Percentiles rank a stretch among this genome's conserved stretches.
phyloP scores from a whole-genome alignment of 352 stramenopile genomes.

The Saprolegnia parasitica region DNA sequence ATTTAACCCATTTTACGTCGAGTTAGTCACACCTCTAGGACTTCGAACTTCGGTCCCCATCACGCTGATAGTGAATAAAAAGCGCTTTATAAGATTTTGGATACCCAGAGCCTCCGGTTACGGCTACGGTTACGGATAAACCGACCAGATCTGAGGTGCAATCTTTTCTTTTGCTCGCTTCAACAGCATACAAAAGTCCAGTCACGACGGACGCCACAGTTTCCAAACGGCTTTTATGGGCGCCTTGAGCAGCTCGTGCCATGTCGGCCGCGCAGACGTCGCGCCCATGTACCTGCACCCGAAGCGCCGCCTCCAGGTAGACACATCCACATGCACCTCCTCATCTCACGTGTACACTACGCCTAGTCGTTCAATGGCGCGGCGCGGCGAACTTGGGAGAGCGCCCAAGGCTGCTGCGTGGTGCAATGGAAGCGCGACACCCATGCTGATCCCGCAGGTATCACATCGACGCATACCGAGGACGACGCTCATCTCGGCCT shows the following conservation, averaged over 20 bases:
- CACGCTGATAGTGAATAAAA: too few species aligned
- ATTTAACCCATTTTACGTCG: too few species aligned
- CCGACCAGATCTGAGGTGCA: neutral
- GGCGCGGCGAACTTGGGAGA: slow-evolving; percentile 3
- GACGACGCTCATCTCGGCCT: neutral
- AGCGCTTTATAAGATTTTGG: too few species aligned
- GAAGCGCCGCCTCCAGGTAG: slow-evolving; percentile 10
- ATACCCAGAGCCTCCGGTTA: neutral
- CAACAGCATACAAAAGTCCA: slow-evolving; percentile 10
- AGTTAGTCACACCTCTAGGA: too few species aligned
- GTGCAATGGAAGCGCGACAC: slow-evolving; percentile 7
- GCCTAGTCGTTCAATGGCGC: neutral
- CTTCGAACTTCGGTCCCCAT: too few species aligned
- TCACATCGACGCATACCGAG: neutral
- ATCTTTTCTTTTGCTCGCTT: slow-evolving; percentile 3
- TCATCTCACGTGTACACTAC: neutral
- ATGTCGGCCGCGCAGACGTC: neutral
- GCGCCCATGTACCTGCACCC: slow-evolving; percentile 15
- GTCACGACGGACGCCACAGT: neutral
- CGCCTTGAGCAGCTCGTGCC: slow-evolving; percentile 8
- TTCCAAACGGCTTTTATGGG: neutral
- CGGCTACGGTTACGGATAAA: neutral
- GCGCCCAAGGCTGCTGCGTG: slow-evolving; percentile 11
- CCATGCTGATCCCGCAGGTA: neutral
- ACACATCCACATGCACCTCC: neutral